These are phyloP conservation scores for Penicillium antarcticum DNA, from an alignment of 495 filamentous ascomycete species.

Conservation along the genomic window DNA sequence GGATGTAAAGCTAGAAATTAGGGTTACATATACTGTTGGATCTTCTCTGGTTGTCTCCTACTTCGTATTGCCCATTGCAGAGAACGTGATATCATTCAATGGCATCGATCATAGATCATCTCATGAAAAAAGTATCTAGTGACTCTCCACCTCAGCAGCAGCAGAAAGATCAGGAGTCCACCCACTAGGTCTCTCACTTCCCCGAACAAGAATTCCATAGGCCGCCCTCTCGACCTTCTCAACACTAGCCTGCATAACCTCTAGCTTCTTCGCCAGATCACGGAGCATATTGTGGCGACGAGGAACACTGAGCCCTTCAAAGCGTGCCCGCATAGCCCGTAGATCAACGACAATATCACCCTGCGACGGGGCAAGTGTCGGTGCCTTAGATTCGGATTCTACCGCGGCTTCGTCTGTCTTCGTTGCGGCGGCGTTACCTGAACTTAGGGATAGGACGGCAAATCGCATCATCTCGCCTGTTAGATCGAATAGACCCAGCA, in stretches of 20 bases:
- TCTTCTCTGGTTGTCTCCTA: too few relatives aligned
- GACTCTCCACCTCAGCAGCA: constrained; percentile 42
- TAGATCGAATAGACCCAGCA: constrained; percentile 89
- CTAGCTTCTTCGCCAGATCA: constrained; percentile 75
- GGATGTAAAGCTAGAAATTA: background rate
- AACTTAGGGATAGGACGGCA: constrained; percentile 65
- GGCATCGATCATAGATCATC: background rate
- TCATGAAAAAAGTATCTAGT: constrained; percentile 12
- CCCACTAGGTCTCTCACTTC: constrained; percentile 83
- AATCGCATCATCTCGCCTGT: constrained; percentile 96
- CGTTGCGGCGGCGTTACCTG: constrained; percentile 20
- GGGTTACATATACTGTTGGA: too few relatives aligned
- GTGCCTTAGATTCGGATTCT: background rate
- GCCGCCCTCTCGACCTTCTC: constrained; percentile 90
- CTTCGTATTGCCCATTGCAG: too few relatives aligned
- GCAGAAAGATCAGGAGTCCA: constrained; percentile 82
- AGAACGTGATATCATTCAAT: background rate
- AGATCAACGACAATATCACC: constrained; percentile 66
- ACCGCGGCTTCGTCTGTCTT: constrained; percentile 22
- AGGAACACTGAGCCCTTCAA: constrained; percentile 65
- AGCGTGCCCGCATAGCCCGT: constrained; percentile 64
- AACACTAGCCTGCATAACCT: constrained; percentile 83
- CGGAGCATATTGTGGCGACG: constrained; percentile 44
- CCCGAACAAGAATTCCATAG: constrained; percentile 81
- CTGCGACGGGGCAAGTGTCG: constrained; percentile 20